phyloP scores from a whole-genome alignment of 495 filamentous ascomycete genomes.

The Aspergillus egyptiacus region DNA sequence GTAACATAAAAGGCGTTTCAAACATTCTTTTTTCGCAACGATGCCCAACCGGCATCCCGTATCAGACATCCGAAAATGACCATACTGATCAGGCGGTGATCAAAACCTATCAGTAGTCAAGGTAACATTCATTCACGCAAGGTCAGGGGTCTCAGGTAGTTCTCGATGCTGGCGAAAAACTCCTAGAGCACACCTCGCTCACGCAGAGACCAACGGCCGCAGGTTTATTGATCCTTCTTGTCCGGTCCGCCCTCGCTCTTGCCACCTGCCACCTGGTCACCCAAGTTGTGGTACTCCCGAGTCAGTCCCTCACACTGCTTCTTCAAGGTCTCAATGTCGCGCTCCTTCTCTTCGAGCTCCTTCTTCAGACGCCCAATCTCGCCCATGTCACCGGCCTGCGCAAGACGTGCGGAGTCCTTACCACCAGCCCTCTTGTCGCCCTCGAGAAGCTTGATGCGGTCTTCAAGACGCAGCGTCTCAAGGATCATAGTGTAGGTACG shows the following conservation, averaged over 20 bases:
- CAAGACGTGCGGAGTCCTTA: slow-evolving; percentile 60
- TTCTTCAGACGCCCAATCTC: slow-evolving; percentile 69
- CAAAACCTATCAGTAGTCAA: background rate
- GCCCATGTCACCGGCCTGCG: slow-evolving; percentile 61
- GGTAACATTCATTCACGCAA: background rate
- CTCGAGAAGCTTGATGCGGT: slow-evolving; percentile 82
- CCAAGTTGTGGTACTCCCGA: slow-evolving; percentile 75
- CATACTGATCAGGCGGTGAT: background rate
- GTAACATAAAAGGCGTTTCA: background rate
- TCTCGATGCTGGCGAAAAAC: background rate
- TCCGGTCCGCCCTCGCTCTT: slow-evolving; percentile 43
- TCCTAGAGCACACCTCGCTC: background rate
- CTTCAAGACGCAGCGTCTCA: slow-evolving; percentile 87
- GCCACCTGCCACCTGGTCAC: slow-evolving; percentile 60
- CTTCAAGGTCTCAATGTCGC: slow-evolving; percentile 73
- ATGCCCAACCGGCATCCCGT: background rate
- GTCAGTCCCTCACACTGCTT: slow-evolving; percentile 74
- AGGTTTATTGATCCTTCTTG: slow-evolving; percentile 63
- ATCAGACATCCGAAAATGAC: background rate
- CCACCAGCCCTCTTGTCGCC: slow-evolving; percentile 65
- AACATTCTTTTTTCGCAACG: background rate
- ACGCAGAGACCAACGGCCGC: background rate
- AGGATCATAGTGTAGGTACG: slow-evolving; percentile 98
- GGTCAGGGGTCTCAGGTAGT: background rate
- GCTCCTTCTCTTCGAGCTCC: slow-evolving; percentile 64